Percentiles rank a stretch among this genome's conserved stretches.
Evolutionary conservation across 2,329 filamentous ascomycete genomes (phyloP).

Genomic region (Exutisphaerella laricina): DNA sequence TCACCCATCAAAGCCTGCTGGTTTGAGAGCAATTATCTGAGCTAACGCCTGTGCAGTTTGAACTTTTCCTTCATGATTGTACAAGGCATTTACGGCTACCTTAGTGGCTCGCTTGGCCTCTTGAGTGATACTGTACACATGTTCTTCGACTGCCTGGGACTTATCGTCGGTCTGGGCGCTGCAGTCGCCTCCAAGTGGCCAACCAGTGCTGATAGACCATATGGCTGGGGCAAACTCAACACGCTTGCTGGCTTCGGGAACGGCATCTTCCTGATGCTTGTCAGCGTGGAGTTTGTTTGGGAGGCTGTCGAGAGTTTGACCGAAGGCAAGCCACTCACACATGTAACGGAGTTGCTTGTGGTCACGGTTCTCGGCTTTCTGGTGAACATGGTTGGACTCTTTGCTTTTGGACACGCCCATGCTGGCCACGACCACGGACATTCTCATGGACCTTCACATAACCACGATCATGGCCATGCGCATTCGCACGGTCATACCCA

Average conservation of each 20-base stretch:
- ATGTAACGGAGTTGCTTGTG: conserved; percentile 78
- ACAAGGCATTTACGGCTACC: conserved; percentile 87
- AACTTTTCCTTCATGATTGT: conserved; percentile 95
- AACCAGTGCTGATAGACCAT: conserved; percentile 79
- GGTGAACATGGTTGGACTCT: conserved; percentile 89
- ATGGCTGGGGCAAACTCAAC: conserved; percentile 95
- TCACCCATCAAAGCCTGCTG: conserved; percentile 13
- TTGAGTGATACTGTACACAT: conserved; percentile 98
- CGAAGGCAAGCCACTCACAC: conserved; percentile 75
- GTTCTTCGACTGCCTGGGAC: conserved; percentile 95
- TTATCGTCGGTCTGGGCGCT: conserved; percentile 83
- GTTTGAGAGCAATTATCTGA: background rate
- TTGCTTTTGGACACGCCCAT: conserved; percentile 64
- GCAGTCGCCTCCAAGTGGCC: conserved; percentile 97
- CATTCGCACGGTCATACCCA: conserved; percentile 36
- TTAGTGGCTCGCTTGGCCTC: conserved; percentile 89
- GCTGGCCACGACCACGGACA: conserved; percentile 42
- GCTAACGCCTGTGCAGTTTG: conserved; percentile 52
- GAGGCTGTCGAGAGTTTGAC: conserved; percentile 85
- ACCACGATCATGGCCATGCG: conserved; percentile 34
- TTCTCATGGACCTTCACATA: conserved; percentile 53
- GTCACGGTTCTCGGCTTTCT: conserved; percentile 81
- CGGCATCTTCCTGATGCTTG: conserved; percentile 88
- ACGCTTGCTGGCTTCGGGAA: conserved; percentile 95
- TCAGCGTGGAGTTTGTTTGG: conserved; percentile 92